Evolutionary conservation across 345 rosid species (phyloP).

Genomic region (Dimocarpus longan): DNA sequence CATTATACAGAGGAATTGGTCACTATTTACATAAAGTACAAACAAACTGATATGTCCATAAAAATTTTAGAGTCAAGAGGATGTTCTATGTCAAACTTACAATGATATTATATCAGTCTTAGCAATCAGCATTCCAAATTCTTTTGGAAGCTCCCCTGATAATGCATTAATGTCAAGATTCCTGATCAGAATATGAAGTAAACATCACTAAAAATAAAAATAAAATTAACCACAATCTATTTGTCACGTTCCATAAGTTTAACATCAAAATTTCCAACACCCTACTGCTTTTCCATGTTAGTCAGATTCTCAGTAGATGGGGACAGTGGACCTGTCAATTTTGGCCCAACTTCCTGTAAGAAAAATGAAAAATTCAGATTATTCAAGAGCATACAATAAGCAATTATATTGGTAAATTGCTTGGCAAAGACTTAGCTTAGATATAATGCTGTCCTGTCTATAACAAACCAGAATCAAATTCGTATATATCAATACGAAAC

Average conservation of each 20-base stretch:
- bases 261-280: not conserved
- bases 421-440: no score
- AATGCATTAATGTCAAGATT: conserved; percentile 49
- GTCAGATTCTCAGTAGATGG: conserved; percentile 52
- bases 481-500: not conserved
- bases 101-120: conserved; percentile 38
- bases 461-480: no score
- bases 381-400: not conserved
- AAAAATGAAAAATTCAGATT: not conserved
- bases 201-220: not conserved
- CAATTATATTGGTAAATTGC: no score
- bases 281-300: conserved; percentile 65
- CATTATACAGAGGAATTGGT: no score
- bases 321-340: conserved; percentile 54
- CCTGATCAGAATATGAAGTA: conserved; percentile 34
- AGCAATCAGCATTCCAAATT: conserved; percentile 51
- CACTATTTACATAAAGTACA: no score
- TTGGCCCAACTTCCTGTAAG: conserved; percentile 44
- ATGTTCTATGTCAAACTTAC: no score
- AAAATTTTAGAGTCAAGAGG: no score
- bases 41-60: no score
- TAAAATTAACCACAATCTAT: no score
- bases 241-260: not conserved
- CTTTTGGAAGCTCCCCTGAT: conserved; percentile 68
- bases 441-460: no score